These are phyloP conservation scores for Plectranthus barbatus DNA, from an alignment of 257 asterid genomes.

Conservation along the genomic window DNA sequence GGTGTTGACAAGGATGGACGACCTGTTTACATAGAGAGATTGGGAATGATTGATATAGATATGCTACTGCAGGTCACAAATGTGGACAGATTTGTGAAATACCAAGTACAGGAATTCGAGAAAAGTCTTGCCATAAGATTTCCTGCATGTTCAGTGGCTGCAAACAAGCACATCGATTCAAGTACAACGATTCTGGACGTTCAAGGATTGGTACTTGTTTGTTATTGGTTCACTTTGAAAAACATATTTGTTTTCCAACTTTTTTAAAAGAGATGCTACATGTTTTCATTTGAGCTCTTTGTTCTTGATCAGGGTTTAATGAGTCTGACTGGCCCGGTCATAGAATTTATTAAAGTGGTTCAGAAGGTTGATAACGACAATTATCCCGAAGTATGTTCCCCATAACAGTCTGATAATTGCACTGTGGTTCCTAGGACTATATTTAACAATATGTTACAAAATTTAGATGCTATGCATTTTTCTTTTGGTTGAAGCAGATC, in stretches of 20 bases:
- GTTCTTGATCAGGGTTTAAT: constrained; percentile 29
- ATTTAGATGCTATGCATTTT: not conserved
- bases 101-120: constrained; percentile 46
- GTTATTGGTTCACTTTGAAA: not conserved
- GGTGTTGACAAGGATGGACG: constrained; percentile 47
- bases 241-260: too few relatives aligned
- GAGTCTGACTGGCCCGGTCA: constrained; percentile 43
- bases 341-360: constrained; percentile 32
- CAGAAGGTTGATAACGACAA: constrained; percentile 42
- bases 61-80: constrained; percentile 40
- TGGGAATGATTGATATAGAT: constrained; percentile 33
- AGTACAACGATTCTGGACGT: constrained; percentile 49
- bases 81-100: constrained; percentile 38
- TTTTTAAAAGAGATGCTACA: not conserved
- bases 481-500: not conserved
- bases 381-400: constrained; percentile 39
- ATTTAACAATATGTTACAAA: not conserved
- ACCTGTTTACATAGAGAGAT: constrained; percentile 46
- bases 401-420: not conserved
- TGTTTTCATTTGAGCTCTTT: constrained; percentile 4
- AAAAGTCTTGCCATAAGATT: constrained; percentile 33
- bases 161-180: constrained; percentile 34
- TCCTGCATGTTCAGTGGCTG: constrained; percentile 43
- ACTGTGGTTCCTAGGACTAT: too few relatives aligned
- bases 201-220: constrained; percentile 32